Evolutionary conservation across 495 filamentous ascomycete species (phyloP).

Genomic region (Hypoxylon fuscum): DNA sequence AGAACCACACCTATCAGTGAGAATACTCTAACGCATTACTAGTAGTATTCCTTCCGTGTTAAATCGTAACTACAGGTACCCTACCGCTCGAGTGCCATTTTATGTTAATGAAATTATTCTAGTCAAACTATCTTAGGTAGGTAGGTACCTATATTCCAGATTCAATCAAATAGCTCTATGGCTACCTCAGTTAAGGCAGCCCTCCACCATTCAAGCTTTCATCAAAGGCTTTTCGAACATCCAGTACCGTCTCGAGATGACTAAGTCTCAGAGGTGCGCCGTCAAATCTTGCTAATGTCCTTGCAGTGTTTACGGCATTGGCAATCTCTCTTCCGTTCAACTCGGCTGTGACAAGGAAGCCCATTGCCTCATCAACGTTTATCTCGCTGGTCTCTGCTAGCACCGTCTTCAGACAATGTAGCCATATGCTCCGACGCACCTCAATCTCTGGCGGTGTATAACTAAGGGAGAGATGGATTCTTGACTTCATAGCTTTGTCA

Average conservation of each 20-base stretch:
- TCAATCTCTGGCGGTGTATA: conserved; percentile 43
- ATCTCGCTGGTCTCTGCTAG: conserved; percentile 22
- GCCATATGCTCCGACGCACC: conserved; percentile 45
- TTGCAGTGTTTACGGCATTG: conserved; percentile 66
- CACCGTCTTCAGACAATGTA: conserved; percentile 33
- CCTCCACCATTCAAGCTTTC: conserved; percentile 17
- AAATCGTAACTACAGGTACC: too few species aligned
- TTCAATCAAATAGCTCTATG: too few species aligned
- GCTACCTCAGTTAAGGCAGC: background rate
- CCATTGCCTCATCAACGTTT: conserved; percentile 36
- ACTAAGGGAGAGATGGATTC: conserved; percentile 52
- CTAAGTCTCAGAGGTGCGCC: conserved; percentile 49
- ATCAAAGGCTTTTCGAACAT: conserved; percentile 46
- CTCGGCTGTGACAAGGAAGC: conserved; percentile 51
- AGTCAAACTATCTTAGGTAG: too few species aligned
- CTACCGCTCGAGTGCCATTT: too few species aligned
- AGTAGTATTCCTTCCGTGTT: too few species aligned
- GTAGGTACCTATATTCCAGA: too few species aligned
- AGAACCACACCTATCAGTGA: too few species aligned
- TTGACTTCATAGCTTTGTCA: conserved; percentile 65
- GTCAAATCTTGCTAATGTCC: conserved; percentile 49
- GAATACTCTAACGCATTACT: too few species aligned
- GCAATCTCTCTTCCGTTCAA: conserved; percentile 73
- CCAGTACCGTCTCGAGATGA: conserved; percentile 59
- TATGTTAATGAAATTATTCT: too few species aligned